These are phyloP conservation scores for Fusarium sp. DNA, from an alignment of 2,329 filamentous ascomycete genomes.

Conservation along the genomic window DNA sequence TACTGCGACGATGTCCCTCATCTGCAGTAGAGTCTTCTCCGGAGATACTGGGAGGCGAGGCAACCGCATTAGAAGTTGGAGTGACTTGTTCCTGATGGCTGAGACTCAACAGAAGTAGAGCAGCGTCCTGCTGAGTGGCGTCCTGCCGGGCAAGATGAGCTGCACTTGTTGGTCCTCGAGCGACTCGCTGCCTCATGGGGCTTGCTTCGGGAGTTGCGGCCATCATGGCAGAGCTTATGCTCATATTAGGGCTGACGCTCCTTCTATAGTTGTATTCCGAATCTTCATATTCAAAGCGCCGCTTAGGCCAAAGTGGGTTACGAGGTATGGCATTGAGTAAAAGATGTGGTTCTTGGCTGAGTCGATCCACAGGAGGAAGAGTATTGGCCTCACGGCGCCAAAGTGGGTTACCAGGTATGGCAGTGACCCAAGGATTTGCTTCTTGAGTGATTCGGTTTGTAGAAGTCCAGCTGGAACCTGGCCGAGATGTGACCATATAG, in stretches of 20 bases:
- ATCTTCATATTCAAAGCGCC: slow-evolving; percentile 40
- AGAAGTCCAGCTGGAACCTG: slow-evolving; percentile 40
- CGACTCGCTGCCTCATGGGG: slow-evolving; percentile 19
- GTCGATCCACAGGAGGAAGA: neutral
- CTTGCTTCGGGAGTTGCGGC: slow-evolving; percentile 36
- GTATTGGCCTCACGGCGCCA: slow-evolving; percentile 19
- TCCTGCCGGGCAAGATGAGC: slow-evolving; percentile 33
- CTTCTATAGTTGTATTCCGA: slow-evolving; percentile 32
- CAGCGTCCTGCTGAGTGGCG: slow-evolving; percentile 41
- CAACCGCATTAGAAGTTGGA: neutral
- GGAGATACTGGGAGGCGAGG: neutral
- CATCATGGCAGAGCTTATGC: slow-evolving; percentile 24
- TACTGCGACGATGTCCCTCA: slow-evolving; percentile 40
- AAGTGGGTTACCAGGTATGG: slow-evolving; percentile 37
- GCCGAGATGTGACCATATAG: slow-evolving; percentile 45
- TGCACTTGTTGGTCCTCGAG: neutral
- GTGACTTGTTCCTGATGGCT: slow-evolving; percentile 23
- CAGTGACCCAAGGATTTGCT: slow-evolving; percentile 42
- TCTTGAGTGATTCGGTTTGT: slow-evolving; percentile 33
- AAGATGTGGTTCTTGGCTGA: neutral
- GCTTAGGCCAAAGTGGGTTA: slow-evolving; percentile 37
- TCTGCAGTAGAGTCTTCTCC: neutral
- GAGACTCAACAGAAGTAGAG: slow-evolving; percentile 42
- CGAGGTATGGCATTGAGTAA: neutral
- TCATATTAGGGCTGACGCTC: slow-evolving; percentile 40